These are phyloP conservation scores for Epichloe scottii DNA, from an alignment of 2,329 filamentous ascomycete species.

Conservation along the genomic window DNA sequence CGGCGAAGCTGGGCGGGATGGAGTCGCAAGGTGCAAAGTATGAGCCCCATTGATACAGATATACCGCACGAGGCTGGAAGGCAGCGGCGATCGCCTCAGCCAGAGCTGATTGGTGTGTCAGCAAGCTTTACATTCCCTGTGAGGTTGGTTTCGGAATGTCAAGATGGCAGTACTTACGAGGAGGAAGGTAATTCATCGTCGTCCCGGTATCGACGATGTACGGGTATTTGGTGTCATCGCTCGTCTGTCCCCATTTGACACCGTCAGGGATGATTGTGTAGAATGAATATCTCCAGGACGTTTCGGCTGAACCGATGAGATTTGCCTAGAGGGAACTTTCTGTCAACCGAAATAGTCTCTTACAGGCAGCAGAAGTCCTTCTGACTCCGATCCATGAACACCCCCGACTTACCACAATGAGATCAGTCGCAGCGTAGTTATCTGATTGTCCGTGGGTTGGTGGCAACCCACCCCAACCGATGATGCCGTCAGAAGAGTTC, in stretches of 20 bases:
- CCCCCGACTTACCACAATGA: conserved; percentile 30
- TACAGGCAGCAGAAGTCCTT: not conserved
- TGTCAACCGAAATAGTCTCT: not conserved
- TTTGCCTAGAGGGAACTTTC: conserved; percentile 25
- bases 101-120: conserved; percentile 21
- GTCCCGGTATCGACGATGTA: conserved; percentile 42
- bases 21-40: conserved; percentile 39
- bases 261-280: conserved; percentile 41
- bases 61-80: conserved; percentile 34
- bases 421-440: conserved; percentile 23
- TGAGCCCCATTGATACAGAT: conserved; percentile 31
- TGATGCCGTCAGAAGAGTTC: conserved; percentile 31
- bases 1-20: conserved; percentile 30
- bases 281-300: conserved; percentile 35
- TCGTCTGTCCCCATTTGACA: conserved; percentile 29
- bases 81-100: conserved; percentile 33
- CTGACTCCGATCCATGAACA: no score
- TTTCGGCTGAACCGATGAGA: conserved; percentile 24
- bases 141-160: not conserved
- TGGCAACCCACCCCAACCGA: conserved; percentile 35
- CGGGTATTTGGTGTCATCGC: conserved; percentile 30
- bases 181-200: conserved; percentile 37
- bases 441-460: conserved; percentile 20
- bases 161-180: conserved; percentile 22
- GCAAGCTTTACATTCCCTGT: not conserved